Conservation (phyloP, 768 basidiomycete genomes). For the Auriscalpium microsporum region DNA sequence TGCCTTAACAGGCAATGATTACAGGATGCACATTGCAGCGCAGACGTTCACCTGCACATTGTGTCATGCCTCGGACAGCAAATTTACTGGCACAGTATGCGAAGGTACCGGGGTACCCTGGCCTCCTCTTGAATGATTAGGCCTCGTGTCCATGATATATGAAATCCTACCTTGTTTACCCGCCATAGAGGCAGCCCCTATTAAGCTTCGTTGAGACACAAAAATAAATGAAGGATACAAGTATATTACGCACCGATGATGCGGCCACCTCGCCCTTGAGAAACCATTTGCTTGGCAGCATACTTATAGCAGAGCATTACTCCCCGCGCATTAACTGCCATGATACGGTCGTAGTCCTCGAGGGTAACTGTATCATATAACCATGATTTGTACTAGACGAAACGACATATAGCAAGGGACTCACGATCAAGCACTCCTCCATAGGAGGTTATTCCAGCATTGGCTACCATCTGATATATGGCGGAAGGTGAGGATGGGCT, state of each 20-base stretch:
- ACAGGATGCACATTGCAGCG: no score
- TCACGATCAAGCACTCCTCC: constrained; percentile 1
- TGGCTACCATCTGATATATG: constrained; percentile 9
- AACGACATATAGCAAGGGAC: background rate
- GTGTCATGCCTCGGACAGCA: constrained; percentile 17
- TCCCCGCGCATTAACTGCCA: constrained; percentile 5
- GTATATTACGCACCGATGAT: constrained; percentile 5
- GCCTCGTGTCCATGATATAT: background rate
- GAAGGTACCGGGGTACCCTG: background rate
- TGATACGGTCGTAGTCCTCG: constrained; percentile 2
- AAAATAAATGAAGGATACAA: background rate
- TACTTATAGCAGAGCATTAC: constrained; percentile 19
- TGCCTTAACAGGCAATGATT: no score
- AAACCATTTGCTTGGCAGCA: constrained; percentile 16
- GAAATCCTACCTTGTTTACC: constrained; percentile 6
- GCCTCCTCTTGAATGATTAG: background rate
- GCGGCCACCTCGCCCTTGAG: constrained; percentile 10
- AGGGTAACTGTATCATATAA: background rate
- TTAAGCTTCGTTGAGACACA: background rate
- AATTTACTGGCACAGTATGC: constrained; percentile 16
- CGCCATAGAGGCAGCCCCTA: constrained; percentile 7
- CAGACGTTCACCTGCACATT: constrained; percentile 9
- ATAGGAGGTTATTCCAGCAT: constrained; percentile 3
- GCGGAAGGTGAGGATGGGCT: background rate
- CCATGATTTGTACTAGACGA: background rate